Conservation (phyloP, 2,329 filamentous ascomycete genomes). For the Sarocladiaceae sp. region DNA sequence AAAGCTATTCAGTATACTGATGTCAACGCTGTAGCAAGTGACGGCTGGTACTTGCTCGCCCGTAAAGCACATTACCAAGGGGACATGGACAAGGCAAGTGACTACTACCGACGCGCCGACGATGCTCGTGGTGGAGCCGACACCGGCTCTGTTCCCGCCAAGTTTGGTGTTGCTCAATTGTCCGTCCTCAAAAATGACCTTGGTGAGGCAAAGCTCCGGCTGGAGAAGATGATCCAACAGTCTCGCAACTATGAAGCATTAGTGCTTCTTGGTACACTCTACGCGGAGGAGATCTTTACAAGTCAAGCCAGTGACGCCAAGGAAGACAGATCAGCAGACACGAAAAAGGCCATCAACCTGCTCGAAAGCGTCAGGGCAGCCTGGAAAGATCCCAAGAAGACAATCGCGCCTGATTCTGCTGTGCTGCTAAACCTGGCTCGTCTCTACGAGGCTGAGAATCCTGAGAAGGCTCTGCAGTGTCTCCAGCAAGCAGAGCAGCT, state of each 20-base stretch:
- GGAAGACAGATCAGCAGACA: conserved; percentile 82
- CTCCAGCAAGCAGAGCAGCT: conserved; percentile 89
- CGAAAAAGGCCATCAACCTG: conserved; percentile 79
- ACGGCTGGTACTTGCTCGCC: conserved; percentile 94
- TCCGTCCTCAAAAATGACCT: conserved; percentile 79
- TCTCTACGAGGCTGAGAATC: conserved; percentile 79
- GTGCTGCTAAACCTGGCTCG: conserved; percentile 89
- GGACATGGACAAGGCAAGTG: conserved; percentile 68
- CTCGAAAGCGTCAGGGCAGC: conserved; percentile 79
- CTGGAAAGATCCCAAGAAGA: conserved; percentile 93
- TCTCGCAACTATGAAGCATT: conserved; percentile 83
- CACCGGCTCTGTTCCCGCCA: conserved; percentile 85
- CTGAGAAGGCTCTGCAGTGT: conserved; percentile 89
- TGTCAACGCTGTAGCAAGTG: conserved; percentile 92
- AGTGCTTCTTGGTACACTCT: conserved; percentile 84
- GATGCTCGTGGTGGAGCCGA: conserved; percentile 90
- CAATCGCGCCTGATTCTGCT: conserved; percentile 73
- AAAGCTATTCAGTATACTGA: conserved; percentile 95
- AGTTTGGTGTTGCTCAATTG: conserved; percentile 89
- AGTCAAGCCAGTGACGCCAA: conserved; percentile 67
- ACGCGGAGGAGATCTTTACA: conserved; percentile 90
- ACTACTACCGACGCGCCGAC: conserved; percentile 87
- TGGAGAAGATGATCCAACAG: conserved; percentile 92
- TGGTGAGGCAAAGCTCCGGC: conserved; percentile 84
- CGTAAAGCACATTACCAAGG: conserved; percentile 84